Evolutionary conservation across 805 yeast genomes (phyloP).

Genomic region (Saturnispora halmiae): DNA sequence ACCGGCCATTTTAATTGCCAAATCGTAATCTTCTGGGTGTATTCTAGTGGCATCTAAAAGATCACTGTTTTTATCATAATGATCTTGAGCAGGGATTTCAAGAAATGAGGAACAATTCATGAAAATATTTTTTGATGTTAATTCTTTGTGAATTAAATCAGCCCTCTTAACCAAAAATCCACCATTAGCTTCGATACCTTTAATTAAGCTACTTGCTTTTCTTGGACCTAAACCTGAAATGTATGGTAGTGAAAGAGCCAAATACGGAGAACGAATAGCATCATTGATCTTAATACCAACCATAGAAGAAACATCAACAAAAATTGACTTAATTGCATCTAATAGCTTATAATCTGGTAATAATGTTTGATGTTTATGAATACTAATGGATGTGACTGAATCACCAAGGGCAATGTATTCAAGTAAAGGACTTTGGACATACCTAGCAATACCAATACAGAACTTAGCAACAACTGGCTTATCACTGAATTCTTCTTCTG

Average conservation of each 20-base stretch:
- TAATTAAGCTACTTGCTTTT: conserved; percentile 79
- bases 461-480: conserved; percentile 73
- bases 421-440: conserved; percentile 83
- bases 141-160: conserved; percentile 73
- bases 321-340: conserved; percentile 66
- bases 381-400: conserved; percentile 58
- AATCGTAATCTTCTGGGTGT: conserved; percentile 95
- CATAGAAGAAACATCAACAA: conserved; percentile 83
- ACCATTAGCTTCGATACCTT: conserved; percentile 66
- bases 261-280: conserved; percentile 68
- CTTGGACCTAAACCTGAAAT: conserved; percentile 93
- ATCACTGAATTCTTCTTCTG: conserved; percentile 72
- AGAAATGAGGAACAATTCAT: conserved; percentile 89
- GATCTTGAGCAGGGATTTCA: conserved; percentile 57
- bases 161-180: conserved; percentile 58
- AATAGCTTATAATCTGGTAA: conserved; percentile 53
- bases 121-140: conserved; percentile 72
- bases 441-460: conserved; percentile 84
- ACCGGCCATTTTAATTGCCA: conserved; percentile 95
- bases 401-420: conserved; percentile 78
- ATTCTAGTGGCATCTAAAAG: conserved; percentile 89
- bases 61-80: conserved; percentile 57
- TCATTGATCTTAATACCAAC: conserved; percentile 92
- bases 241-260: conserved; percentile 63
- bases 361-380: conserved; percentile 62